Base-by-base conservation (phyloP, 1,284 basidiomycete genomes). In the Heterobasidion occidentale region DNA sequence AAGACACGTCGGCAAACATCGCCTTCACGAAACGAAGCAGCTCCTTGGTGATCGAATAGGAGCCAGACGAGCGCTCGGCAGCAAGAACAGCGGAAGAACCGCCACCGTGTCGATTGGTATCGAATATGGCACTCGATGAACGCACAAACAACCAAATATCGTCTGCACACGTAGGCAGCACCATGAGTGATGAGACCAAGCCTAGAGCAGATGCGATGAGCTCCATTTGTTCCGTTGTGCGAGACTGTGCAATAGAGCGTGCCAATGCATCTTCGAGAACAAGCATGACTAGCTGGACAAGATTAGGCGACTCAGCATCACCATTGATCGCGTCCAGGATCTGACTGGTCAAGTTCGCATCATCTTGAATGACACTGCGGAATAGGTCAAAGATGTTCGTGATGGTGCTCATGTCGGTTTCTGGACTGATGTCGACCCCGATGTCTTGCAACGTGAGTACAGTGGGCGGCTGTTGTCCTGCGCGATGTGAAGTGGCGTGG, bases 91-190 rank as follows among this genome's bases (percentile, higher is more conserved):
- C 74, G 1, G 84, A 81, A 9, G 82, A 79, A 58, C 81, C 81
- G 3, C 79, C 80, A 35, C 75, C 71, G 7, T 74, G 68, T 46
- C 73, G 74, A 20, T 81, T 80, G 5, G 83, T 77, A 14, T 89
- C 88, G 66, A 94, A 92, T 15, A 95, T 74, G 6, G 84, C 75
- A 1, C 82, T 76, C 1, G 90, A 88, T 2, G 89, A 90, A 11
- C 91, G 85, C 34, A 93, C 79, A 64, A 88, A 92, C 7, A 93
- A 75, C 92, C 93, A 95, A 17, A 94, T 87, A 1, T 87, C 80
- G 57, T 84, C 83, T 1, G 91, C 86, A 63, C 88, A 87, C 50
- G 74, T 77, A 0, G 88, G 88, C 1, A 94, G 73, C 0, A 85
- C 81, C 19, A 94, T 76, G 36, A 95, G 76, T 0, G 85, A 83